A percentile compares a stretch with the other conserved stretches of the same genome.
phyloP scores from a whole-genome alignment of 176 grass and related monocot species.

The Oryza brachyantha region DNA sequence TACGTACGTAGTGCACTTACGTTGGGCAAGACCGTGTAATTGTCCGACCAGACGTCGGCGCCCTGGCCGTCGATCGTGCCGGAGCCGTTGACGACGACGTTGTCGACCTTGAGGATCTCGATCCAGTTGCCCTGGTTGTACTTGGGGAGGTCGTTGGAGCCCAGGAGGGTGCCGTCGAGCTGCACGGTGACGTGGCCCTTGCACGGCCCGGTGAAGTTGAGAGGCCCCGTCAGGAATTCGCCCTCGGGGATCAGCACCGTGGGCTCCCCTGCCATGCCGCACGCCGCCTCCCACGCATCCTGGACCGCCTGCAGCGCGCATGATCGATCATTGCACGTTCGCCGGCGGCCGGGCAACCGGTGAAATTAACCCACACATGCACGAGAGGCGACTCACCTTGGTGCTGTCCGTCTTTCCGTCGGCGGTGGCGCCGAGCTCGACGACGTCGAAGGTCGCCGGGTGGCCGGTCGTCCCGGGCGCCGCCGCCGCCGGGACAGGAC shows the following conservation, averaged over 20 bases:
- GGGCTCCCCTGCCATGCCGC: constrained; percentile 10
- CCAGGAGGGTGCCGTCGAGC: constrained; percentile 55
- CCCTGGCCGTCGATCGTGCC: constrained; percentile 86
- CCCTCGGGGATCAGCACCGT: constrained; percentile 43
- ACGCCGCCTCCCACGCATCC: constrained; percentile 46
- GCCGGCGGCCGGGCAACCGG: too few relatives aligned
- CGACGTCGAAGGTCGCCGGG: constrained; percentile 26
- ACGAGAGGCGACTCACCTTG: constrained; percentile 29
- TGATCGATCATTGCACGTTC: too few relatives aligned
- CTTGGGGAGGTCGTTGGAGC: constrained; percentile 37
- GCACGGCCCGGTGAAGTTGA: constrained; percentile 44
- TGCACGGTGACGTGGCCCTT: constrained; percentile 40
- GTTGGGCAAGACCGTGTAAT: constrained; percentile 52
- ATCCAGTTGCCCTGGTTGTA: constrained; percentile 54
- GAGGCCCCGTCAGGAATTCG: constrained; percentile 35
- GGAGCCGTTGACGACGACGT: constrained; percentile 47
- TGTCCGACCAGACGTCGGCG: constrained; percentile 27
- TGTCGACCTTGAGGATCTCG: constrained; percentile 35
- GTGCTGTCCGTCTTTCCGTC: constrained; percentile 55
- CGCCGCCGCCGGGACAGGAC: not conserved
- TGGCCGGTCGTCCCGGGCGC: not conserved
- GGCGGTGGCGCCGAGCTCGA: constrained; percentile 28
- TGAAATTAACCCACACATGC: too few relatives aligned
- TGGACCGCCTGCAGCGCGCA: constrained; percentile 39
- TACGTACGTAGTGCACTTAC: constrained; percentile 18